phyloP scores from a whole-genome alignment of 148 eudicot species.

The Salicornia ramosissima region DNA sequence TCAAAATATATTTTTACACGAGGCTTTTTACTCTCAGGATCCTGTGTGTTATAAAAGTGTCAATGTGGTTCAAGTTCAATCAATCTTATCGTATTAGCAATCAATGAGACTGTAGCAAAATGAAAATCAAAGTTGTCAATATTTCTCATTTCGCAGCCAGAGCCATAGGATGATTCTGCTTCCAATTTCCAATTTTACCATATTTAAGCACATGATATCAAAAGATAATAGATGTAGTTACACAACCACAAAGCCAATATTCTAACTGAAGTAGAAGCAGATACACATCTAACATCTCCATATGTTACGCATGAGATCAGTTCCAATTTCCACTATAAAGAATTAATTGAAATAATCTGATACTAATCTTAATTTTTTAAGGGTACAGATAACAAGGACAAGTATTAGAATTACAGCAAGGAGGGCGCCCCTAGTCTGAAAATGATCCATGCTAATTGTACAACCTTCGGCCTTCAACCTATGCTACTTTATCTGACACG shows the following conservation, averaged over 20 bases:
- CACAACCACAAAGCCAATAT: not conserved
- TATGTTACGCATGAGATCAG: too few relatives aligned
- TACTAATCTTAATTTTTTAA: too few relatives aligned
- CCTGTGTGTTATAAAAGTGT: conserved; percentile 37
- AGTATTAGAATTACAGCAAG: too few relatives aligned
- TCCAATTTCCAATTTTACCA: conserved; percentile 4
- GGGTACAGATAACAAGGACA: too few relatives aligned
- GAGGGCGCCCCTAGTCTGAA: too few relatives aligned
- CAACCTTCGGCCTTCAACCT: too few relatives aligned
- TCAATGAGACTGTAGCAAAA: not conserved
- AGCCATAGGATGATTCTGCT: conserved; percentile 9
- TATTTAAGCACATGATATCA: conserved; percentile 8
- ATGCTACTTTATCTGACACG: too few relatives aligned
- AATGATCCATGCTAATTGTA: too few relatives aligned
- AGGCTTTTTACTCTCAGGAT: conserved; percentile 90
- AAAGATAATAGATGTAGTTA: conserved; percentile 8
- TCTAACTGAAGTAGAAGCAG: conserved; percentile 1
- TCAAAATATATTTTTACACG: conserved; percentile 91
- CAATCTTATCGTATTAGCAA: not conserved
- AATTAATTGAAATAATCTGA: too few relatives aligned
- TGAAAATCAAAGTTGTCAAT: conserved; percentile 18
- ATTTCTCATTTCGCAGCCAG: conserved; percentile 5
- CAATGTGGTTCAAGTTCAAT: not conserved
- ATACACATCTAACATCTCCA: not conserved
- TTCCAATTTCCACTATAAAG: too few relatives aligned